A percentile compares a stretch with the other conserved stretches of the same genome.
Conservation (phyloP, 2,329 filamentous ascomycete genomes). For the Xylariomycetidae sp. region DNA sequence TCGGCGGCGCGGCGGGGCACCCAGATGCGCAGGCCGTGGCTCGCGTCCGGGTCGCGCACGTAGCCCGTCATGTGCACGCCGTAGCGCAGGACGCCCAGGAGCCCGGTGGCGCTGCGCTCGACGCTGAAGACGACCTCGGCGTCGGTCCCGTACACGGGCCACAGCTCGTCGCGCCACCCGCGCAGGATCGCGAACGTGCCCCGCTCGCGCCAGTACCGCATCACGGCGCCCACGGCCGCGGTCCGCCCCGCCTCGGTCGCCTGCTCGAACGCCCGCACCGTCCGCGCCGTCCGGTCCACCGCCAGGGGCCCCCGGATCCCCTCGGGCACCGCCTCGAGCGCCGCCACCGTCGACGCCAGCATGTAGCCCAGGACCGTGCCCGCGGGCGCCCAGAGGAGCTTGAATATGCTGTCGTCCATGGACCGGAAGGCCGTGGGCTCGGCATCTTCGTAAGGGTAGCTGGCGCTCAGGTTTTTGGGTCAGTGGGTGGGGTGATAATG, state of each 20-base stretch:
- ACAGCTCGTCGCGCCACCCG: conserved; percentile 78
- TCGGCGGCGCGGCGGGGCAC: conserved; percentile 68
- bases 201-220: conserved; percentile 64
- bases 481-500: conserved; percentile 4
- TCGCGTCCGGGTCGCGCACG: conserved; percentile 41
- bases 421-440: conserved; percentile 52
- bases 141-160: conserved; percentile 68
- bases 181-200: conserved; percentile 67
- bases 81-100: conserved; percentile 74
- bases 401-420: conserved; percentile 59
- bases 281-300: conserved; percentile 55
- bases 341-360: conserved; percentile 44
- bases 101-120: conserved; percentile 68
- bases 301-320: conserved; percentile 53
- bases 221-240: conserved; percentile 48
- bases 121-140: conserved; percentile 65
- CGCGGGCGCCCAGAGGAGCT: conserved; percentile 59
- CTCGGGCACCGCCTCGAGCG: conserved; percentile 43
- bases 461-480: conserved; percentile 36
- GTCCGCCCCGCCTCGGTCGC: conserved; percentile 61
- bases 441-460: conserved; percentile 71
- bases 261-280: conserved; percentile 56
- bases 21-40: conserved; percentile 71
- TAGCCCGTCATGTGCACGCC: conserved; percentile 81
- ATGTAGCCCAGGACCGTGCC: conserved; percentile 53